phyloP scores from a whole-genome alignment of 2,329 filamentous ascomycete genomes.

The Phoma sp. region DNA sequence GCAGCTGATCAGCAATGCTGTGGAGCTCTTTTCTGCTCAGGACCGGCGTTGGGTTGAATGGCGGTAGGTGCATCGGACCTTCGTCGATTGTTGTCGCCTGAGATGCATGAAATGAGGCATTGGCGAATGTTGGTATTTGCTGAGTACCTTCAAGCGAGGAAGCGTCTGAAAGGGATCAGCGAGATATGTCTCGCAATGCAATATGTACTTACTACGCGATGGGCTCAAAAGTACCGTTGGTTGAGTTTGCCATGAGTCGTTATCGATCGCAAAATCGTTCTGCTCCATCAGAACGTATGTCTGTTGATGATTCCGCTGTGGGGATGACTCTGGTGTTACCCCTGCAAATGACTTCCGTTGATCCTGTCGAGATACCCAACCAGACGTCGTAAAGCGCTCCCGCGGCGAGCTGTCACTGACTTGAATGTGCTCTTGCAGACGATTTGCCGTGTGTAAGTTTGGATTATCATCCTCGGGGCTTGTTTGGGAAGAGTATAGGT shows the following conservation, averaged over 20 bases:
- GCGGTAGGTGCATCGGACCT: neutral
- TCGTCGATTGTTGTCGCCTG: constrained; percentile 18
- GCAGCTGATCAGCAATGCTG: constrained; percentile 23
- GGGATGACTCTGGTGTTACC: neutral
- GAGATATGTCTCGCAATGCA: neutral
- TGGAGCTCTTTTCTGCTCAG: constrained; percentile 9
- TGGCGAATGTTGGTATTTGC: neutral
- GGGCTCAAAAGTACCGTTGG: constrained; percentile 3
- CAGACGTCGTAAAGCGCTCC: neutral
- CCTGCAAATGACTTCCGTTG: neutral
- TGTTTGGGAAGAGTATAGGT: constrained; percentile 2
- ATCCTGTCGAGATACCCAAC: neutral
- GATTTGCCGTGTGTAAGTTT: neutral
- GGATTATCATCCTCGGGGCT: neutral
- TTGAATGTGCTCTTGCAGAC: neutral
- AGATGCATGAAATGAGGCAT: neutral
- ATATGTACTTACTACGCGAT: neutral
- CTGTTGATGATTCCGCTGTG: neutral
- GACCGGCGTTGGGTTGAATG: neutral
- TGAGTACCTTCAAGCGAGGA: neutral
- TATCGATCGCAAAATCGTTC: neutral
- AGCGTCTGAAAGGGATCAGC: neutral
- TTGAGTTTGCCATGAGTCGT: constrained; percentile 8
- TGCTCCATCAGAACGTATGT: neutral
- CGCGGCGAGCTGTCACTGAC: neutral